phyloP scores from a whole-genome alignment of 2,329 filamentous ascomycete genomes.

The Neofusicoccum umdonicola region DNA sequence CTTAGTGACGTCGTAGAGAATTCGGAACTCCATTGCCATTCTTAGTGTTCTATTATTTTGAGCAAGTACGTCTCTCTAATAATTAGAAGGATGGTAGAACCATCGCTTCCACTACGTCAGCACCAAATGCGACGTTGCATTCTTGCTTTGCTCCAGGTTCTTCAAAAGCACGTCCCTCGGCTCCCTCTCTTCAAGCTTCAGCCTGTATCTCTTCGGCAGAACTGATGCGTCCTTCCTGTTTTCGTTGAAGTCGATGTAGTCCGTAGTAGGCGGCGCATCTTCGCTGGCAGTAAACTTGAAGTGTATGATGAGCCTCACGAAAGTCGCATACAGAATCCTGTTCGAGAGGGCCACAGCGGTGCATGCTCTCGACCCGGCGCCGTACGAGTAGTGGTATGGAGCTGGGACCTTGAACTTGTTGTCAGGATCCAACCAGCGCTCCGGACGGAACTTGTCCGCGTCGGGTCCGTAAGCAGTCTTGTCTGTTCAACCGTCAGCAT shows the following conservation, averaged over 20 bases:
- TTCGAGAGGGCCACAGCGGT: slow-evolving; percentile 11
- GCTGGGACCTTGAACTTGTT: slow-evolving; percentile 4
- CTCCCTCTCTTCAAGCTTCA: slow-evolving; percentile 5
- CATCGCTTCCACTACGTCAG: background rate
- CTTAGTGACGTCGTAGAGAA: no score
- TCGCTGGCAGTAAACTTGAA: slow-evolving; percentile 14
- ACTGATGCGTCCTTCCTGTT: slow-evolving; percentile 12
- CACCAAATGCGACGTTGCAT: slow-evolving; percentile 4
- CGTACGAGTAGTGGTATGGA: slow-evolving; percentile 15
- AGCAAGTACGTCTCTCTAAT: no score
- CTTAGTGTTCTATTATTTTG: no score
- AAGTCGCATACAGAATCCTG: slow-evolving; percentile 5
- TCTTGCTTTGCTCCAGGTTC: slow-evolving; percentile 8
- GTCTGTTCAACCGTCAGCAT: background rate
- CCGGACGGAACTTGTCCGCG: slow-evolving; percentile 10
- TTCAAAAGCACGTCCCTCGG: slow-evolving; percentile 6
- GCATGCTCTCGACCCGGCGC: slow-evolving; percentile 13
- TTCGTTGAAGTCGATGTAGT: slow-evolving; percentile 17
- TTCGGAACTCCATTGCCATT: no score
- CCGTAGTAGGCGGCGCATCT: background rate
- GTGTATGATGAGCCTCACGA: slow-evolving; percentile 12
- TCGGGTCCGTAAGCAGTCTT: slow-evolving; percentile 11
- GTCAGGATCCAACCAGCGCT: slow-evolving; percentile 11
- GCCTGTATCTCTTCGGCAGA: slow-evolving; percentile 5
- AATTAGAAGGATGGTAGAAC: background rate